Evolutionary conservation across 306 rosid genomes (phyloP), one percentile per base, ranked within the genome.

Genomic region (Lagenaria siceraria): DNA sequence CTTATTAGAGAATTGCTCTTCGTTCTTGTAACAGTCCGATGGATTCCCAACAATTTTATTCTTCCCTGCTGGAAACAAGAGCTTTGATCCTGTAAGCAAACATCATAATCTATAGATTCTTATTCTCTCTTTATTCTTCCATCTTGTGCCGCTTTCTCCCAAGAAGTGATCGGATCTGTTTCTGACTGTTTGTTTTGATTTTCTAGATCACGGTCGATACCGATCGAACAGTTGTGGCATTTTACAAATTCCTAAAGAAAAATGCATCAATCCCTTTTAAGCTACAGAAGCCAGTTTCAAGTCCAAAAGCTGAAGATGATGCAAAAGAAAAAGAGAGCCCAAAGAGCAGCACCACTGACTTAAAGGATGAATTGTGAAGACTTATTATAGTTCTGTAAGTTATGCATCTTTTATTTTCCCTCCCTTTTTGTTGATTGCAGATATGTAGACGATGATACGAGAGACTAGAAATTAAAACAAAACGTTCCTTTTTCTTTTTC

Each of bases 221-320:
- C 38, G 99, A 96, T 74, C 97, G 99, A 7, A 89, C 99, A 0
- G 99, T 92, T 78, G 96, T 90, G 75, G 99, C 98, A n/a, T 86
- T 96, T 19, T 96, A 96, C 77, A 96, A 96, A 80, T 96, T 96
- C 86, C 81, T 96, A 62, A 96, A 91, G 86, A 91, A 96, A 79
- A 81, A 96, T 80, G 98, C 99, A 74, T 88, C 99, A 40, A 87
- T 96, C 82, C 98, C 98, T n/a, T 92, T 96, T 87, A 96, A 92
- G 91, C 93, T 96, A 81, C 87, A 92, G 86, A 90, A 96, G 82
- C 93, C 97, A 76, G 79, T 86, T 79, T 77, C 90, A 64, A 13
- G 89, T 64, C 72, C 93, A 18, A 86, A 85, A 79, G 8, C 88
- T 0, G 80, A 65, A 55, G 90, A 81, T 78, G 86, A 81, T 78